Conservation (phyloP, 192 early-diverging fungal species). For the Linnemannia schmuckeri region DNA sequence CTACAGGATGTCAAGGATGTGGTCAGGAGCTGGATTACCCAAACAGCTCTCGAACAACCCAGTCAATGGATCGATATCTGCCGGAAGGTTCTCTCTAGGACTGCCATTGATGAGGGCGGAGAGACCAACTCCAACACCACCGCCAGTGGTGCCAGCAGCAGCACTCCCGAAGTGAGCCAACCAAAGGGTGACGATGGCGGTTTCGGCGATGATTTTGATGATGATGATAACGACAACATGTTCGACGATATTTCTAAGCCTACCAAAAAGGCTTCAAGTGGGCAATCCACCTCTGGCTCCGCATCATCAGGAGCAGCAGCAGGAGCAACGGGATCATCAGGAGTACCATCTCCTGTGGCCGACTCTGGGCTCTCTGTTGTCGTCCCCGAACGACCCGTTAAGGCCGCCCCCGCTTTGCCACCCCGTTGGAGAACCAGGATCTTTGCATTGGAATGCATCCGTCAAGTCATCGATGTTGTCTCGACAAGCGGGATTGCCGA, state of each 20-base stretch:
- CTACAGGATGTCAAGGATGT: conserved; percentile 71
- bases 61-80: conserved; percentile 88
- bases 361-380: conserved; percentile 47
- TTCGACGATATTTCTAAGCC: conserved; percentile 34
- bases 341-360: conserved; percentile 16
- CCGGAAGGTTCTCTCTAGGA: conserved; percentile 81
- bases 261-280: conserved; percentile 20
- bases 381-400: conserved; percentile 38
- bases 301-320: not conserved
- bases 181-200: conserved; percentile 52
- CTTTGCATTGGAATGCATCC: conserved; percentile 83
- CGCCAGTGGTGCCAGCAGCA: conserved; percentile 2
- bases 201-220: conserved; percentile 60
- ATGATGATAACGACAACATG: conserved; percentile 40
- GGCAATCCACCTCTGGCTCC: not conserved
- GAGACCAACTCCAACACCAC: conserved; percentile 28
- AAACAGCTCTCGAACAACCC: conserved; percentile 73
- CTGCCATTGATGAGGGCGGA: conserved; percentile 59
- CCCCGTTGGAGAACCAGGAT: conserved; percentile 84
- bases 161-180: conserved; percentile 35
- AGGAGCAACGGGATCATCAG: not conserved
- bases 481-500: conserved; percentile 65
- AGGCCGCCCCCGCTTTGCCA: conserved; percentile 58
- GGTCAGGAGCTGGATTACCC: conserved; percentile 70
- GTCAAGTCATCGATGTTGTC: conserved; percentile 75